Evolutionary conservation across 352 stramenopile species (phyloP), one percentile per base, ranked within the genome.

Genomic region (Globisporangium yorkense): DNA sequence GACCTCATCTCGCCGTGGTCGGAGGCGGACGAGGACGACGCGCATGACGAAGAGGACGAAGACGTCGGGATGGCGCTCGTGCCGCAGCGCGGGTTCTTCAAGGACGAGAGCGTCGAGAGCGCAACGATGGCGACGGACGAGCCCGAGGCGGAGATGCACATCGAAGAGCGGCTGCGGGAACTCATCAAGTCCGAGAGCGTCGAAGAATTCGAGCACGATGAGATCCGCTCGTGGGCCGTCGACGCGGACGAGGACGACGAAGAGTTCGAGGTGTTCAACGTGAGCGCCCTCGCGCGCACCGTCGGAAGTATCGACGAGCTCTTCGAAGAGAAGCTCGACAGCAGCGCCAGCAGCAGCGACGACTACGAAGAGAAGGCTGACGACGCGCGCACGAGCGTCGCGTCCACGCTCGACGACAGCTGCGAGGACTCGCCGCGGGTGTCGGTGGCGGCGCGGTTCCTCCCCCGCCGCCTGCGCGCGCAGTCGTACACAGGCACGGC

Each of bases 1-100:
- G 65, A 57, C 45, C 64, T 89, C 48, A 73, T 89, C 33, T 89
- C 79, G 31, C 79, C 79, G 13, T 83, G 67, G 57, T 86, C 72
- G 9, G 65, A 71, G 46, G 55, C 46, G 5, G 37, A 51, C 15
- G 44, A 65, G 8, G 37, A 51, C 5, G 18, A 46, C n/a, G 50
- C 56, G 9, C 18, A 31, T 3, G 52, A 60, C 21, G 35, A 50
- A 13, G 35, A 37, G 21, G 54, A 46, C 10, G 43, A 43, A 5
- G 35, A 49, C 35, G 10, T 21, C 15, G 43, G 31, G 21, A 37
- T 1, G 1, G 46, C 24, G 21, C 13, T 7, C 13, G 27, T 20
- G n/a, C 10, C 4, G n/a, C 21, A 43, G 39, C 16, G 40, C 21
- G 21, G 13, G n/a, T 49, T 62, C 54, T 66, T 58, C 21, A 37